A percentile compares a stretch with the other conserved stretches of the same genome.
These are phyloP conservation scores for Cryoendolithus antarcticus DNA, from an alignment of 2,329 filamentous ascomycete species.

Conservation along the genomic window DNA sequence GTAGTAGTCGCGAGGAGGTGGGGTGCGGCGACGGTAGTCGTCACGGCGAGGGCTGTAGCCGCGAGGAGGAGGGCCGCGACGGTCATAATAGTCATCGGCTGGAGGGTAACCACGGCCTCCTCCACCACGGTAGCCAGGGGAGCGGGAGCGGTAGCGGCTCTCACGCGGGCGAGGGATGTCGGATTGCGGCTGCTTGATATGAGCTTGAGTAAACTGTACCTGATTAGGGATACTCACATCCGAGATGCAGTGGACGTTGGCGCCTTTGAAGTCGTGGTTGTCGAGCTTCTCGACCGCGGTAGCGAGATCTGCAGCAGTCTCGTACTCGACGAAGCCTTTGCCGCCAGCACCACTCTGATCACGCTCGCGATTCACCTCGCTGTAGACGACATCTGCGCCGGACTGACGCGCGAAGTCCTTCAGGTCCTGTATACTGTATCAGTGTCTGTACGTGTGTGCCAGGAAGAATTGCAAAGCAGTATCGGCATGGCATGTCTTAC, in stretches of 20 bases:
- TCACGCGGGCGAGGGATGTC: constrained; percentile 44
- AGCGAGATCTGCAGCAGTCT: constrained; percentile 79
- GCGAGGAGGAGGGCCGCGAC: constrained; percentile 59
- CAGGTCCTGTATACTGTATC: constrained; percentile 63
- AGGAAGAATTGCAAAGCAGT: constrained; percentile 4
- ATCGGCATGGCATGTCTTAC: constrained; percentile 34
- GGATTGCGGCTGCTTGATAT: constrained; percentile 41
- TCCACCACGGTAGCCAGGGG: constrained; percentile 48
- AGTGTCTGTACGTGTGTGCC: too few species aligned
- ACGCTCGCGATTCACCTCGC: constrained; percentile 83
- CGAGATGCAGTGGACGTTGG: constrained; percentile 69
- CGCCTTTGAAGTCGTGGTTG: constrained; percentile 82
- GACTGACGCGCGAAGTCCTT: constrained; percentile 99
- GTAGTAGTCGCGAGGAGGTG: constrained; percentile 74
- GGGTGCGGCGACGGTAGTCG: constrained; percentile 77
- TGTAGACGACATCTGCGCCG: constrained; percentile 94
- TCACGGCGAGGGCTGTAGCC: constrained; percentile 76
- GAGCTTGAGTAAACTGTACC: background rate
- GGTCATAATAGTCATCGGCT: constrained; percentile 63
- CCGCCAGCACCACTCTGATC: constrained; percentile 44
- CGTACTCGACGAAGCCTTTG: constrained; percentile 95
- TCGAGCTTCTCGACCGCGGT: constrained; percentile 92
- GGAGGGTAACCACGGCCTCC: constrained; percentile 45
- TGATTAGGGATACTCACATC: constrained; percentile 48
- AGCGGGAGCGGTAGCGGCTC: constrained; percentile 71